Conservation (phyloP, 2,329 filamentous ascomycete species). For the Trichoderma sp. region DNA sequence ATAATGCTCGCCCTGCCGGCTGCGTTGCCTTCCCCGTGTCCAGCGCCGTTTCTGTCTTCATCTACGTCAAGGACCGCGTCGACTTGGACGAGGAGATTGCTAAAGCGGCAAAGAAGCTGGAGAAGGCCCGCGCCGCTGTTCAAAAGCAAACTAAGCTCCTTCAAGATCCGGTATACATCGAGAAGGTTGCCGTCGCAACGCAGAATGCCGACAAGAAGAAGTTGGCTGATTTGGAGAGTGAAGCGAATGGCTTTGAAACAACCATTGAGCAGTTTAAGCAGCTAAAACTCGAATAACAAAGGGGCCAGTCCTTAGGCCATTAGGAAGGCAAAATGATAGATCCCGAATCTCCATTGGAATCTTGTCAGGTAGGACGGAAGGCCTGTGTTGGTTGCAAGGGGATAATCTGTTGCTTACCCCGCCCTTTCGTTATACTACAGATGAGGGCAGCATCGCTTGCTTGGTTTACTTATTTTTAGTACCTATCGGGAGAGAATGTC, state of each 20-base stretch:
- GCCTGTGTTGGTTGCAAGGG: no score
- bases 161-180: not conserved
- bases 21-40: not conserved
- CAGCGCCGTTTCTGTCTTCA: not conserved
- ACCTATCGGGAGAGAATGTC: no score
- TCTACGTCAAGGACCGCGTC: not conserved
- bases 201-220: not conserved
- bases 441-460: no score
- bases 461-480: no score
- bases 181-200: not conserved
- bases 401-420: no score
- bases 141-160: not conserved
- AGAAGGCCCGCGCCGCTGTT: not conserved
- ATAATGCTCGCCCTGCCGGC: not conserved
- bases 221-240: not conserved
- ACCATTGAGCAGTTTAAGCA: not conserved
- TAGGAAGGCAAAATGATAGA: not conserved
- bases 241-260: not conserved
- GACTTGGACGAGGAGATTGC: not conserved
- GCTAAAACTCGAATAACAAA: not conserved
- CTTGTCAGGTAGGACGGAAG: no score
- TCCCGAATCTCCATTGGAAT: not conserved
- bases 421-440: no score
- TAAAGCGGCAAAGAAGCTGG: not conserved
- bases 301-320: accelerated